Conservation (phyloP, 108 stramenopile genomes). For the Thalassiosira profunda region DNA sequence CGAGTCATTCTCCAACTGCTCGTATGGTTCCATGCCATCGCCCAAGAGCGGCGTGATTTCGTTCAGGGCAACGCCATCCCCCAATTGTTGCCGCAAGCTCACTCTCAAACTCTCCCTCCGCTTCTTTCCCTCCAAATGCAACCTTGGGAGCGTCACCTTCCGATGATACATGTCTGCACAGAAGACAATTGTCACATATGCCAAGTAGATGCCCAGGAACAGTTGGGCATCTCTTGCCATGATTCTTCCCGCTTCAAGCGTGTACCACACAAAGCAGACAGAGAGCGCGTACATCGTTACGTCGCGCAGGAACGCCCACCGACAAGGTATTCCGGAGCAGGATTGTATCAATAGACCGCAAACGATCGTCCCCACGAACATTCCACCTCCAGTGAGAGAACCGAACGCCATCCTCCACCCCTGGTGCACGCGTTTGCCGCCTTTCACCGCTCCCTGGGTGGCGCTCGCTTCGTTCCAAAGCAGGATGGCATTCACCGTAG, state of each 20-base stretch:
- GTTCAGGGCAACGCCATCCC: neutral
- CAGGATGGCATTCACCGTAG: constrained; percentile 61
- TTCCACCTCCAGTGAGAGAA: constrained; percentile 71
- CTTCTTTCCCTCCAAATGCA: constrained; percentile 14
- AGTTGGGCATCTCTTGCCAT: constrained; percentile 8
- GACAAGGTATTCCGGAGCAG: constrained; percentile 48
- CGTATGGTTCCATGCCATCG: no score
- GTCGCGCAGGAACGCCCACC: constrained; percentile 51
- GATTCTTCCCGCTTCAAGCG: constrained; percentile 28
- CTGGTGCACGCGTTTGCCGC: neutral
- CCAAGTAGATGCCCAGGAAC: constrained; percentile 42
- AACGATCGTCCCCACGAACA: constrained; percentile 73
- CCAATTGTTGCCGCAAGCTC: neutral
- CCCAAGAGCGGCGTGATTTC: constrained; percentile 1
- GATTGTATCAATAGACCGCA: constrained; percentile 34
- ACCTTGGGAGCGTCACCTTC: constrained; percentile 37
- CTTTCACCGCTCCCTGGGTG: neutral
- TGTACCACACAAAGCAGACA: constrained; percentile 23
- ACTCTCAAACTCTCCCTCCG: constrained; percentile 22
- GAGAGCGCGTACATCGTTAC: constrained; percentile 41
- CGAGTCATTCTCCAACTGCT: no score
- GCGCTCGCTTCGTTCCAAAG: constrained; percentile 27
- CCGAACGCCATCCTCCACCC: constrained; percentile 65
- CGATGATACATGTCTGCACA: constrained; percentile 53
- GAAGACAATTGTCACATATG: constrained; percentile 44